Evolutionary conservation across 345 rosid genomes (phyloP).

Genomic region (Jatropha curcas): DNA sequence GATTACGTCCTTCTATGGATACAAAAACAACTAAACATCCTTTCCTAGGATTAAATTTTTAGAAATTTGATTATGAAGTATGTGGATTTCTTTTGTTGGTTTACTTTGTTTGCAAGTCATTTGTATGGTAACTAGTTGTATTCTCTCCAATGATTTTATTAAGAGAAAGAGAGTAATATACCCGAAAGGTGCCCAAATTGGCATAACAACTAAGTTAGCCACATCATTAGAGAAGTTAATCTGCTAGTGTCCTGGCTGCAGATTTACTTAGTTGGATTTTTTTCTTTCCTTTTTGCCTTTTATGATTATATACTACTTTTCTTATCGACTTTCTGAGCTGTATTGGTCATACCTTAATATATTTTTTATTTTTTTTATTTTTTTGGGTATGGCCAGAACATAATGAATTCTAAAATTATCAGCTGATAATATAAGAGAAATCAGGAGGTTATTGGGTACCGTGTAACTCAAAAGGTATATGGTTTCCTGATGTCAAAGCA

Average conservation of each 20-base stretch:
- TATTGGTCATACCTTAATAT: not conserved
- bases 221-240: not conserved
- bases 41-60: not conserved
- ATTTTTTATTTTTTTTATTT: not conserved
- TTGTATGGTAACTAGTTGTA: slow-evolving; percentile 3
- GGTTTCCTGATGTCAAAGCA: not conserved
- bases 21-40: not conserved
- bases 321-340: not conserved
- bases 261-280: not conserved
- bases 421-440: not conserved
- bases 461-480: not conserved
- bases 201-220: slow-evolving; percentile 6
- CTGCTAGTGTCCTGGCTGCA: not conserved
- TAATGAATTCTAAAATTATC: not conserved
- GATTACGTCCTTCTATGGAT: not conserved
- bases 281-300: no score
- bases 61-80: not conserved
- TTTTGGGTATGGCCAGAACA: slow-evolving; percentile 1
- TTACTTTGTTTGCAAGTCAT: slow-evolving; percentile 21
- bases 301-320: not conserved
- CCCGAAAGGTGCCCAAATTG: not conserved
- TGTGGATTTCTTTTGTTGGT: not conserved
- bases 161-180: not conserved
- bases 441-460: not conserved
- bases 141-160: not conserved